Base-by-base conservation (phyloP, 257 asterid genomes). In the Solanum ahanhuiri region DNA sequence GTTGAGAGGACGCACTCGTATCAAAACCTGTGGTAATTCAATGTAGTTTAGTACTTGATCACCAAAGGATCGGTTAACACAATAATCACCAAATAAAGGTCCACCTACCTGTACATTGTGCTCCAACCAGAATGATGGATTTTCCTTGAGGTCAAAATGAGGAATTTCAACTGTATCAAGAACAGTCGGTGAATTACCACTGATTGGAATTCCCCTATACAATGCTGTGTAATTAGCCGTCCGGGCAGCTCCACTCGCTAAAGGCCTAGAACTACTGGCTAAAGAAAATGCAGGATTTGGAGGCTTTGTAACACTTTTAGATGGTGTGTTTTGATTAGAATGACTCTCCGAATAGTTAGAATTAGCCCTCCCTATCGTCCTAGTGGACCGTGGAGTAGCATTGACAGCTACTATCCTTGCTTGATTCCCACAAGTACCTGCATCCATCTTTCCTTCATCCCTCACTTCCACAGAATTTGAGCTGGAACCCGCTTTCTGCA, bases 61-160 rank as follows among this genome's bases (percentile, higher is more conserved):
- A n/a, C 34, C 31, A 81, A 79, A 81, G 22, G 84, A 48, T 18
- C 18, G 5, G 83, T 25, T 25, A 25, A 45, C 37, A 72, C 8
- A 72, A 75, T 73, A n/a, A 73, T 73, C 82, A 22, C 57, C 30
- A 45, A 79, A 48, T 81, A 35, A 28, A 43, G 23, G 75, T 71
- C 43, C 85, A 83, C 95, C 86, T 89, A 95, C 99, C 88, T 97
- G 99, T 86, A 97, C 99, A 88, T 92, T 97, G 90, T 97, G 98
- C 84, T 97, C 98, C 96, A 94, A 89, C 99, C 99, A 97, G 87
- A 95, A 97, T 6, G 98, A 94, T 12, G 98, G 92, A 82, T 97
- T 98, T 89, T 94, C 98, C 89, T 92, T 94, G 73, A 95, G 98
- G 71, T 92, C 98, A 89, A 94, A 97, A 91, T 91, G 90, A 23